Conservation (phyloP, 192 early-diverging fungal genomes). For the Coemansia sp. region DNA sequence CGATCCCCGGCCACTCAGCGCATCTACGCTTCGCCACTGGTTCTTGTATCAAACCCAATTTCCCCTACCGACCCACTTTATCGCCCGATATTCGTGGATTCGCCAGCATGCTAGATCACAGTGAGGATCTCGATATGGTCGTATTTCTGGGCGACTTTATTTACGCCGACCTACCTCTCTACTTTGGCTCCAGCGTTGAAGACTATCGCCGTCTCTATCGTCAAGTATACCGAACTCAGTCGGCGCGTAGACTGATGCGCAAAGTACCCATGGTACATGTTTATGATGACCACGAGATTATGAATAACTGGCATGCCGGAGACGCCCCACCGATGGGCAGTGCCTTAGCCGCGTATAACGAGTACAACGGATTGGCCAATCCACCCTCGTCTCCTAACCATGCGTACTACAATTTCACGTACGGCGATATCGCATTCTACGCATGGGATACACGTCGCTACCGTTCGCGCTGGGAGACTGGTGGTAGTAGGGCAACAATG, state of each 20-base stretch:
- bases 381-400: conserved; percentile 18
- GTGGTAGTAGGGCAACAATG: conserved; percentile 28
- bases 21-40: conserved; percentile 50
- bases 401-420: conserved; percentile 56
- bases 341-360: conserved; percentile 53
- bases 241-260: conserved; percentile 35
- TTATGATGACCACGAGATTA: conserved; percentile 62
- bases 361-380: conserved; percentile 56
- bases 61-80: conserved; percentile 45
- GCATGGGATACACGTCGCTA: conserved; percentile 59
- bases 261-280: conserved; percentile 54
- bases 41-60: conserved; percentile 60
- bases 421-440: conserved; percentile 57
- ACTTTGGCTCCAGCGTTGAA: conserved; percentile 40
- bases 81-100: conserved; percentile 53
- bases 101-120: conserved; percentile 43
- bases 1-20: conserved; percentile 24
- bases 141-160: conserved; percentile 63
- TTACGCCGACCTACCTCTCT: conserved; percentile 58
- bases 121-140: conserved; percentile 39
- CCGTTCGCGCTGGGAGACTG: conserved; percentile 48
- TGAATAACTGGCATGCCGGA: conserved; percentile 59
- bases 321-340: conserved; percentile 40
- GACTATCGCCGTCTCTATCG: conserved; percentile 58
- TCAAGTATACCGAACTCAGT: conserved; percentile 47